These are phyloP conservation scores for Tilletiopsis washingtonensis DNA, from an alignment of 1,284 basidiomycete genomes.

Conservation along the genomic window DNA sequence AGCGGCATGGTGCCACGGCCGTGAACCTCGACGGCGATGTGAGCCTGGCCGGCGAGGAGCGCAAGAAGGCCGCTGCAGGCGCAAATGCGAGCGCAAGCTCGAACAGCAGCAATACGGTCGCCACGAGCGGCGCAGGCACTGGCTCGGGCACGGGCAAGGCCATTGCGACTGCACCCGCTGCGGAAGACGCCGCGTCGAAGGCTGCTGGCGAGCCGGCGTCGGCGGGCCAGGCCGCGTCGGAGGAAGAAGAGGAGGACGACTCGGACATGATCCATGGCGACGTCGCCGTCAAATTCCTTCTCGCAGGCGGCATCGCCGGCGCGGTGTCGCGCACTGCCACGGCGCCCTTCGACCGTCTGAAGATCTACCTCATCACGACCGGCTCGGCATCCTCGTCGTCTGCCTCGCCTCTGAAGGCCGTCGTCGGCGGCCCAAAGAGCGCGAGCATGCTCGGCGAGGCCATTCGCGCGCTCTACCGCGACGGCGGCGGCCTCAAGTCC, in stretches of 20 bases:
- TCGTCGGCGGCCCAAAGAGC: slow-evolving; percentile 50
- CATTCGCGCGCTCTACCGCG: slow-evolving; percentile 65
- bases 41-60: slow-evolving; percentile 37
- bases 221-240: slow-evolving; percentile 23
- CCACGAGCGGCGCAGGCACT: not conserved
- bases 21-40: slow-evolving; percentile 45
- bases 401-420: slow-evolving; percentile 15
- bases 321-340: slow-evolving; percentile 94
- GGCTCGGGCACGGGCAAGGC: not conserved
- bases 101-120: not conserved
- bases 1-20: slow-evolving; percentile 34
- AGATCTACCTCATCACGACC: slow-evolving; percentile 86
- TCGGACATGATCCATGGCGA: slow-evolving; percentile 59
- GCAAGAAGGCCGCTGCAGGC: slow-evolving; percentile 17
- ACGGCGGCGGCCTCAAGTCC: slow-evolving; percentile 69
- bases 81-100: slow-evolving; percentile 5
- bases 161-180: not conserved
- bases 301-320: slow-evolving; percentile 89
- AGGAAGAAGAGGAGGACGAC: slow-evolving; percentile 59
- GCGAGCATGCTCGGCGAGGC: slow-evolving; percentile 65
- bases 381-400: not conserved
- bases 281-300: slow-evolving; percentile 76
- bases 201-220: not conserved
- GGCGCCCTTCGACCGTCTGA: slow-evolving; percentile 93
- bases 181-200: not conserved